A percentile compares a stretch with the other conserved stretches of the same genome.
These are phyloP conservation scores for Tolypocladium tundrense DNA, from an alignment of 2,329 filamentous ascomycete genomes.

Conservation along the genomic window DNA sequence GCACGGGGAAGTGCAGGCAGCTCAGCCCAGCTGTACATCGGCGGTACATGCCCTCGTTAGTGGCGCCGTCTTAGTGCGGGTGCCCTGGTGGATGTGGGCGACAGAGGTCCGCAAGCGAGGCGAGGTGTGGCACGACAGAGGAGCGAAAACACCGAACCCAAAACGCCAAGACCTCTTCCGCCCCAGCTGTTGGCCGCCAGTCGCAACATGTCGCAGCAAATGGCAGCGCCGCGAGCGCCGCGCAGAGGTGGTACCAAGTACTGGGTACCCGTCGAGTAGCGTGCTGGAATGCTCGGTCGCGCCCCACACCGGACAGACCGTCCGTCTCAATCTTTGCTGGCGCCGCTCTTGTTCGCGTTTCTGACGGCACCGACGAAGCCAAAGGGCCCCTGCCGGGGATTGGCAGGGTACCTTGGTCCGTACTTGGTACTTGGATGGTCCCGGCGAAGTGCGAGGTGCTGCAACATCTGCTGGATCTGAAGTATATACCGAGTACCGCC, in stretches of 20 bases:
- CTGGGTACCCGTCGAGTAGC: not conserved
- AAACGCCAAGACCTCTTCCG: not conserved
- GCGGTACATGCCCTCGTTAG: not conserved
- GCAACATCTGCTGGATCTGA: not conserved
- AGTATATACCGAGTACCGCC: not conserved
- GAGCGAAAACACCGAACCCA: not conserved
- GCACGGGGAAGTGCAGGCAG: not conserved
- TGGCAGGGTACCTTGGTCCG: not conserved
- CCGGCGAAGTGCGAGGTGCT: not conserved
- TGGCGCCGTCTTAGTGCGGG: not conserved
- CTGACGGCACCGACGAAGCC: not conserved
- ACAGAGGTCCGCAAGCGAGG: not conserved
- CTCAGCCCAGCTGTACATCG: not conserved
- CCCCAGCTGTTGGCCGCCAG: not conserved
- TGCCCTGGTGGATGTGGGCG: not conserved
- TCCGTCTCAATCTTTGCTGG: not conserved
- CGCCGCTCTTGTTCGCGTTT: not conserved
- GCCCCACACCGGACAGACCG: conserved; percentile 5
- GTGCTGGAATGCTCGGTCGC: not conserved
- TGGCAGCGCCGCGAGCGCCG: not conserved
- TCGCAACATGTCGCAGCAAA: not conserved
- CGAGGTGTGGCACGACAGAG: not conserved
- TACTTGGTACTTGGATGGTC: not conserved
- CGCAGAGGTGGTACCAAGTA: not conserved
- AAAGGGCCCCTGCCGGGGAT: not conserved